Evolutionary conservation across 129 eudicot genomes (phyloP).

Genomic region (Chrysanthemum lavandulifolium): DNA sequence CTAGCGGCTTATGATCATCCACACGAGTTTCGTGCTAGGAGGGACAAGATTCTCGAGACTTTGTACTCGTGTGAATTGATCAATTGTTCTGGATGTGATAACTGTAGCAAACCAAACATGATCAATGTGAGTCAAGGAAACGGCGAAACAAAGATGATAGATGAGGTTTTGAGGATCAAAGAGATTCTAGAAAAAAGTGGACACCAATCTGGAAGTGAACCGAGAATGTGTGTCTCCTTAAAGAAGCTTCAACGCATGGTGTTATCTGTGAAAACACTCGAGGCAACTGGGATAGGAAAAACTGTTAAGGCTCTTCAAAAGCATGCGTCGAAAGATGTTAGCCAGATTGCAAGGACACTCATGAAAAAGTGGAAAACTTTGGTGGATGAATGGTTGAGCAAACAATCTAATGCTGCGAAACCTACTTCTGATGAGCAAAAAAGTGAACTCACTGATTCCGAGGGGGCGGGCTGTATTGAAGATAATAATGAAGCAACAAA

Average conservation of each 20-base stretch:
- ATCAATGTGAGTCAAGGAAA: neutral
- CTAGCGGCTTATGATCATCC: neutral
- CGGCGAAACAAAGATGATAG: neutral
- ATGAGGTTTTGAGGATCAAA: conserved; percentile 11
- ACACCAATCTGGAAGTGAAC: neutral
- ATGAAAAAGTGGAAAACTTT: neutral
- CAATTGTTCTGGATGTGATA: neutral
- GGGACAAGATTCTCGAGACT: neutral
- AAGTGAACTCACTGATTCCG: neutral
- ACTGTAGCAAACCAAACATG: neutral
- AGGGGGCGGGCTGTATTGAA: neutral
- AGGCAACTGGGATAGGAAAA: conserved; percentile 6
- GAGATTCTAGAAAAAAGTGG: neutral
- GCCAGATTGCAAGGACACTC: neutral
- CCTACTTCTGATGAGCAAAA: neutral
- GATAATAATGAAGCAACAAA: neutral
- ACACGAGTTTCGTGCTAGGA: neutral
- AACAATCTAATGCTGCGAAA: neutral
- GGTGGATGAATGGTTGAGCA: neutral
- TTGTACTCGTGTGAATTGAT: neutral
- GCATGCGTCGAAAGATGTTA: neutral
- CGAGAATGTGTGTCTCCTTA: neutral
- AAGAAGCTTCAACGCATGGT: neutral
- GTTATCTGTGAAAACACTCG: neutral
- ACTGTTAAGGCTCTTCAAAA: neutral